phyloP scores from a whole-genome alignment of 2,329 filamentous ascomycete species.

The Thelonectria rubi region DNA sequence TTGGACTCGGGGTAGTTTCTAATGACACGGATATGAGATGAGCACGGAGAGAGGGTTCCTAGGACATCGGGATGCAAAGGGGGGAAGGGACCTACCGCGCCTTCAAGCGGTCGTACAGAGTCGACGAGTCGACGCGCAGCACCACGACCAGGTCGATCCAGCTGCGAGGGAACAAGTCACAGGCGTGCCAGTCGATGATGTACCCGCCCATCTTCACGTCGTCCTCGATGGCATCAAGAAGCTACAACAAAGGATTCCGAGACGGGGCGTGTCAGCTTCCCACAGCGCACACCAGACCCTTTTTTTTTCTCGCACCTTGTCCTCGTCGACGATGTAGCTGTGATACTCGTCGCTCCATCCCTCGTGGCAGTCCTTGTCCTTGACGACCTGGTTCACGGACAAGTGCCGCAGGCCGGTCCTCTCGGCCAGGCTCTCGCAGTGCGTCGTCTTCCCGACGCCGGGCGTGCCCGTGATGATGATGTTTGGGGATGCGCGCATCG shows the following conservation, averaged over 20 bases:
- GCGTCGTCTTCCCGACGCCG: conserved; percentile 94
- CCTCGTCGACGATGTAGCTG: conserved; percentile 95
- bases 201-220: conserved; percentile 81
- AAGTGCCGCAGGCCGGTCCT: conserved; percentile 82
- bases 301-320: conserved; percentile 76
- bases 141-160: conserved; percentile 98
- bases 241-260: conserved; percentile 52
- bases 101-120: conserved; percentile 85
- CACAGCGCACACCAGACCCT: no score
- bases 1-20: conserved; percentile 87
- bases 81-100: conserved; percentile 64
- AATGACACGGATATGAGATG: neutral
- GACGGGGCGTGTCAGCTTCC: conserved; percentile 1
- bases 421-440: conserved; percentile 82
- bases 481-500: conserved; percentile 72
- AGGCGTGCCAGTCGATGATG: conserved; percentile 98
- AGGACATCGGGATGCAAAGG: neutral
- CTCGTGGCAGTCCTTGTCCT: conserved; percentile 87
- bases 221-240: conserved; percentile 89
- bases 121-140: conserved; percentile 79
- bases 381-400: conserved; percentile 90
- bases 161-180: conserved; percentile 90
- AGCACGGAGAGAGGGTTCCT: no score
- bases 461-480: conserved; percentile 96
- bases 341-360: conserved; percentile 86